A percentile compares a stretch with the other conserved stretches of the same genome.
phyloP scores from a whole-genome alignment of 2,329 filamentous ascomycete genomes.

The Aspergillus novoparasiticus region DNA sequence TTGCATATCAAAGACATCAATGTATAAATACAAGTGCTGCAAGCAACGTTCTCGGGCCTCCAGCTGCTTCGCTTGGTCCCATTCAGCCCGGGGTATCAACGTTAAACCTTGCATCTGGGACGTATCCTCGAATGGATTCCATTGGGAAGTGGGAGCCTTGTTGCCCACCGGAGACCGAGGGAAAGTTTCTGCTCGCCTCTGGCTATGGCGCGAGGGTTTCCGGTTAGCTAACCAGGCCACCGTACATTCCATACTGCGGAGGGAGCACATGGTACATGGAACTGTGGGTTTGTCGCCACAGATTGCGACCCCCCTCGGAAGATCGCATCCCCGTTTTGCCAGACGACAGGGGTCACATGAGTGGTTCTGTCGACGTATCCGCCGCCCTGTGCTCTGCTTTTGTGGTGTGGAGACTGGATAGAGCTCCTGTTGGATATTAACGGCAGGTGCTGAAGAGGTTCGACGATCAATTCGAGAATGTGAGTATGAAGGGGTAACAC shows the following conservation, averaged over 20 bases:
- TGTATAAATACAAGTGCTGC: conserved; percentile 15
- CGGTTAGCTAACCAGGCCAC: conserved; percentile 5
- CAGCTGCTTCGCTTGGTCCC: neutral
- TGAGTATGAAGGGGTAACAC: no score
- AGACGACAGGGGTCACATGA: conserved; percentile 7
- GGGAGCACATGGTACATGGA: neutral
- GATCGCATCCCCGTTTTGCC: conserved; percentile 7
- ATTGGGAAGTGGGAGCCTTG: neutral
- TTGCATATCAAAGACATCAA: conserved; percentile 18
- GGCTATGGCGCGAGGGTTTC: neutral
- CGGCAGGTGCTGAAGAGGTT: no score
- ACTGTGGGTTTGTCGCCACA: neutral
- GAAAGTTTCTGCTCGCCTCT: neutral
- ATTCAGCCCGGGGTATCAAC: neutral
- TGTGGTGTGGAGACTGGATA: no score
- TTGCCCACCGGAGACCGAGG: neutral
- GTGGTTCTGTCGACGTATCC: conserved; percentile 1
- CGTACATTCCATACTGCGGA: conserved; percentile 4
- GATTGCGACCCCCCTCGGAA: neutral
- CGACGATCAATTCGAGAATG: no score
- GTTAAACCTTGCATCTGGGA: neutral
- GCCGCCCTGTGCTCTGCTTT: neutral
- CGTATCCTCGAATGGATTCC: neutral
- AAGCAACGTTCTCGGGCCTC: neutral
- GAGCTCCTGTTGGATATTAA: no score